These are phyloP conservation scores for Penicillium angulare DNA, from an alignment of 495 filamentous ascomycete species.

Conservation along the genomic window DNA sequence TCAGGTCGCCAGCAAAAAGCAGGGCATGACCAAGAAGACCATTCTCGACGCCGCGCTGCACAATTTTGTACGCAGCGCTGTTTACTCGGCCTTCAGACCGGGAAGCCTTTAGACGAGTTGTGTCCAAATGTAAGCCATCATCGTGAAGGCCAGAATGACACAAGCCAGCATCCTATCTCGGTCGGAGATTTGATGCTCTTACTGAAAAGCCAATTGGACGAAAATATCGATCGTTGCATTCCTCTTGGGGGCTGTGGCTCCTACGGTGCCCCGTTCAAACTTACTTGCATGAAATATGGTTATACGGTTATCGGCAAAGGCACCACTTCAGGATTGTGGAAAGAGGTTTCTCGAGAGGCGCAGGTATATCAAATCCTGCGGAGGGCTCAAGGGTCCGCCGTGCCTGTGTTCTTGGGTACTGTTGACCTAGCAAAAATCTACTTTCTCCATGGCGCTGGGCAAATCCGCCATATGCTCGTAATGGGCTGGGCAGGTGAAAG, in stretches of 20 bases:
- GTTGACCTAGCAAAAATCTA: constrained; percentile 40
- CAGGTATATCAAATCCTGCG: too few species aligned
- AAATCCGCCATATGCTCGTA: constrained; percentile 47
- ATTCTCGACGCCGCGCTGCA: constrained; percentile 4
- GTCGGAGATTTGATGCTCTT: constrained; percentile 6
- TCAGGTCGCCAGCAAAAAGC: constrained; percentile 8
- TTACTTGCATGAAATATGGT: constrained; percentile 36
- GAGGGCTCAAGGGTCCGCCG: constrained; percentile 33
- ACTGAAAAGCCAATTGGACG: constrained; percentile 27
- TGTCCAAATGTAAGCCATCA: constrained; percentile 45
- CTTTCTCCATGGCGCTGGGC: too few species aligned
- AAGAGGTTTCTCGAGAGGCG: constrained; percentile 41
- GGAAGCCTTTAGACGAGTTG: constrained; percentile 30
- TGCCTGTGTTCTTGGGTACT: constrained; percentile 45
- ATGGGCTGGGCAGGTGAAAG: constrained; percentile 42
- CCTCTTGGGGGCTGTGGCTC: constrained; percentile 20
- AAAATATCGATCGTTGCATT: constrained; percentile 28
- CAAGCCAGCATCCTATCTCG: constrained; percentile 21
- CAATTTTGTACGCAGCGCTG: constrained; percentile 48
- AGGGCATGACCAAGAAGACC: constrained; percentile 4
- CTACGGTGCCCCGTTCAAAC: constrained; percentile 38
- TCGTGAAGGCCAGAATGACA: constrained; percentile 9
- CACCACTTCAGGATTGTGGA: constrained; percentile 32
- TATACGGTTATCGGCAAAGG: constrained; percentile 52
- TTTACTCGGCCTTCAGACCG: constrained; percentile 40